These are phyloP conservation scores for Caryopteris hybrid DNA, from an alignment of 305 asterid genomes.

Conservation along the genomic window DNA sequence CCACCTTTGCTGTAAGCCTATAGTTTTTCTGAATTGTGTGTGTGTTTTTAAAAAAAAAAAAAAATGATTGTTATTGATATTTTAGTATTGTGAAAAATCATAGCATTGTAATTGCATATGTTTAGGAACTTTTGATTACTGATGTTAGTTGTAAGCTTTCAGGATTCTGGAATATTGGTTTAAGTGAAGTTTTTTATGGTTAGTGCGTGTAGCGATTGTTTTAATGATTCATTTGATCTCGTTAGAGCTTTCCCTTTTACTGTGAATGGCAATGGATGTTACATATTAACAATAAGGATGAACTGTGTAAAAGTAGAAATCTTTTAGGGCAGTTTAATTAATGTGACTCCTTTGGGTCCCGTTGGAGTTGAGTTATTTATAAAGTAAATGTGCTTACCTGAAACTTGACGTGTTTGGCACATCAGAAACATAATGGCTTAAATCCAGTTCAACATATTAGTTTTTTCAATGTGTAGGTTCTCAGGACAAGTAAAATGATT, in stretches of 20 bases:
- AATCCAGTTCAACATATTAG: too few relatives aligned
- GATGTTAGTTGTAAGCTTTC: neutral
- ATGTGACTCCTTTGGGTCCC: too few relatives aligned
- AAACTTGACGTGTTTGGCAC: too few relatives aligned
- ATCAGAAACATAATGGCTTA: too few relatives aligned
- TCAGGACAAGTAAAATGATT: neutral
- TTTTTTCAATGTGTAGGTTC: neutral
- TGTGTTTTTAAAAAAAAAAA: too few relatives aligned
- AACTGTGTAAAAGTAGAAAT: neutral
- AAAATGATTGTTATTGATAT: neutral
- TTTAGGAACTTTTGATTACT: neutral
- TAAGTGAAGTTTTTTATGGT: neutral
- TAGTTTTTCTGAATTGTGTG: neutral
- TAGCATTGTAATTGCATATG: neutral
- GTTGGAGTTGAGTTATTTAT: too few relatives aligned
- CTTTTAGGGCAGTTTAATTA: neutral
- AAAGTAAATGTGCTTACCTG: too few relatives aligned
- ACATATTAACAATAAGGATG: neutral
- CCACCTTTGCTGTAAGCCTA: slow-evolving; percentile 65
- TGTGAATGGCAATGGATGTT: neutral
- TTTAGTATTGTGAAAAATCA: neutral
- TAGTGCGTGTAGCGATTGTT: neutral
- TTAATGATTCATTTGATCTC: neutral
- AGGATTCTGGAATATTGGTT: slow-evolving; percentile 6
- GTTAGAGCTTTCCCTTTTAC: neutral